Conservation (phyloP, 1,284 basidiomycete genomes). For the Mycosarcoma mackinlayi region DNA sequence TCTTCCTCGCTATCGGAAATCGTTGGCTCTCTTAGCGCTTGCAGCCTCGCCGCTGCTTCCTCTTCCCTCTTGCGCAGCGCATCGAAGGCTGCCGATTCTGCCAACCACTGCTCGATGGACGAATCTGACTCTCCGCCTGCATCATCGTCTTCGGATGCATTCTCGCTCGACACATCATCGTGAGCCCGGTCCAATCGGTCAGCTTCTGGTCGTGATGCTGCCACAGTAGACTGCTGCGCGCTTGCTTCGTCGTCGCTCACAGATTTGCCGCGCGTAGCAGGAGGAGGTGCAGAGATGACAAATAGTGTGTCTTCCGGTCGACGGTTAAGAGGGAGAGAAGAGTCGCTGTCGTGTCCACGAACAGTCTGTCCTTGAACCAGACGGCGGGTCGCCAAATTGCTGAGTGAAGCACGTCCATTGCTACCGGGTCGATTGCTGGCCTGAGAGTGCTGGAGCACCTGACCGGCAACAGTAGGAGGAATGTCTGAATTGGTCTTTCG, state of each 20-base stretch:
- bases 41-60: conserved; percentile 32
- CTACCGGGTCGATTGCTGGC: neutral
- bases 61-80: conserved; percentile 46
- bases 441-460: neutral
- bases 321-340: conserved; percentile 33
- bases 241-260: conserved; percentile 24
- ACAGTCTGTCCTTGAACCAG: conserved; percentile 7
- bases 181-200: neutral
- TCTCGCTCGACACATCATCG: conserved; percentile 5
- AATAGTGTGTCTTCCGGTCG: conserved; percentile 46
- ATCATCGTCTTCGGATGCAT: conserved; percentile 22
- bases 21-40: conserved; percentile 16
- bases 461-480: neutral
- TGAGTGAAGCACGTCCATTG: conserved; percentile 1
- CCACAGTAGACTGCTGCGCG: neutral
- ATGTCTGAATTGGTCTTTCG: conserved; percentile 36
- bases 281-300: conserved; percentile 42
- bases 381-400: conserved; percentile 5
- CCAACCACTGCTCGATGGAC: conserved; percentile 49
- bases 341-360: conserved; percentile 29
- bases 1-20: conserved; percentile 29
- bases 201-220: neutral
- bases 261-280: conserved; percentile 2
- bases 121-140: conserved; percentile 45
- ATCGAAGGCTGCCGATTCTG: conserved; percentile 49